Conservation (phyloP, 2,329 filamentous ascomycete species). For the Penicillium sp. region DNA sequence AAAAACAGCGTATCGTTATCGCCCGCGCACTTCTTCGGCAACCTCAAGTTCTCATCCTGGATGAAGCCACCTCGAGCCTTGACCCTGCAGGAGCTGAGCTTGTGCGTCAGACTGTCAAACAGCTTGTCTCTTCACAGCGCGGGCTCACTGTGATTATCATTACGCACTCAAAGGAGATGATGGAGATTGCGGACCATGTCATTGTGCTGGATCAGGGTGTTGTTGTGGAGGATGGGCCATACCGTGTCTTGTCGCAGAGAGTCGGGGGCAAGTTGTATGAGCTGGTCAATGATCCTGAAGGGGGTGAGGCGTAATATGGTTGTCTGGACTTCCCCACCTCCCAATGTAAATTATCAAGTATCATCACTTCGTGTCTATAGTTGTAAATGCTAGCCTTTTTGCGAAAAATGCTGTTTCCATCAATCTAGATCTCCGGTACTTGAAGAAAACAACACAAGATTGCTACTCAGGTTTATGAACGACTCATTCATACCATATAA, state of each 20-base stretch:
- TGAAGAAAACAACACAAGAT: no score
- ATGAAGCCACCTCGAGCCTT: constrained; percentile 80
- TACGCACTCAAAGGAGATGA: constrained; percentile 81
- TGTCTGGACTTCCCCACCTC: background rate
- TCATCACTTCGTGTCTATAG: no score
- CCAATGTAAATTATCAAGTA: no score
- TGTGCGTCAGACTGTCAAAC: constrained; percentile 59
- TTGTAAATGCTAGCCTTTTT: no score
- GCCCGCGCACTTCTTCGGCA: constrained; percentile 69
- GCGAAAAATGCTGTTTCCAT: no score
- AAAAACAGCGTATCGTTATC: constrained; percentile 75
- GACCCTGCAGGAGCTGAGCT: constrained; percentile 63
- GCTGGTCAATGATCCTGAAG: constrained; percentile 24
- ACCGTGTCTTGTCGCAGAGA: constrained; percentile 52
- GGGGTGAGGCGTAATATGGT: background rate
- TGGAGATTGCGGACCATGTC: constrained; percentile 69
- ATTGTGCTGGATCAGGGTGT: constrained; percentile 66
- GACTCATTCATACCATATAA: no score
- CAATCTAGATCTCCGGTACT: no score
- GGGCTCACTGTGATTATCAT: constrained; percentile 70
- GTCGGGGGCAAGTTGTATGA: constrained; percentile 46
- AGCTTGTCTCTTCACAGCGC: constrained; percentile 43
- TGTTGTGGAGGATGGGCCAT: constrained; percentile 64
- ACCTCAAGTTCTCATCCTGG: constrained; percentile 70
- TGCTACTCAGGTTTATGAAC: no score